Evolutionary conservation across 805 yeast species (phyloP), one percentile per base, ranked within the genome.

Genomic region (Kluyveromyces lactis): DNA sequence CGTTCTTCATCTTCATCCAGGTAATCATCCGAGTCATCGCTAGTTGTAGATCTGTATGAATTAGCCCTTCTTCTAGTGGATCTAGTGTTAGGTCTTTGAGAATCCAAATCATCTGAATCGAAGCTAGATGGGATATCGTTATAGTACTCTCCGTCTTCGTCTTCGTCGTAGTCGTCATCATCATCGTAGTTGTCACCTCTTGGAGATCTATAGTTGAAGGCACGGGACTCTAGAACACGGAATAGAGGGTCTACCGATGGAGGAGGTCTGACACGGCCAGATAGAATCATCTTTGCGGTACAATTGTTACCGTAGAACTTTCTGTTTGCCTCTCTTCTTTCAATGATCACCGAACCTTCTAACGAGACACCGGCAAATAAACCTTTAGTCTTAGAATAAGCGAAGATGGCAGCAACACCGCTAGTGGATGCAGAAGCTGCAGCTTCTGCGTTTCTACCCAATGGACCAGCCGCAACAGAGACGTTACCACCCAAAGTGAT

Each of bases 401-500:
- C 69, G 58, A 90, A 90, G 13, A 90, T 81, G 5, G 97, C 95
- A 4, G 97, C 85, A 4, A 87, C 92, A 39, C 81, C 72, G 51
- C 81, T 81, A 41, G 86, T 63, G 3, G 96, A 86, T 1, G 97
- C 97, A 19, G 94, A 75, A 16, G 95, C 97, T 13, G 94, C 95
- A 36, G 95, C 97, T 64, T 90, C 98, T 3, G 97, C 98, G 52
- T 85, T 87, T 64, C 98, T 78, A 40, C 98, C 98, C 48, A 92
- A 67, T 1, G 97, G 97, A 31, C 98, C 98, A 1, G 97, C 97
- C 11, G 98, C 96, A 26, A 90, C 81, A 15, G 96, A 86, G 19
- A 90, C 73, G 55, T 90, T 90, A 47, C 97, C 95, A 52, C 98
- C 98, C 36, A 90, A 70, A 2, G 97, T 92, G 43, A 90, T 78